Conservation (phyloP, 345 rosid species). For the Garcia nutans region DNA sequence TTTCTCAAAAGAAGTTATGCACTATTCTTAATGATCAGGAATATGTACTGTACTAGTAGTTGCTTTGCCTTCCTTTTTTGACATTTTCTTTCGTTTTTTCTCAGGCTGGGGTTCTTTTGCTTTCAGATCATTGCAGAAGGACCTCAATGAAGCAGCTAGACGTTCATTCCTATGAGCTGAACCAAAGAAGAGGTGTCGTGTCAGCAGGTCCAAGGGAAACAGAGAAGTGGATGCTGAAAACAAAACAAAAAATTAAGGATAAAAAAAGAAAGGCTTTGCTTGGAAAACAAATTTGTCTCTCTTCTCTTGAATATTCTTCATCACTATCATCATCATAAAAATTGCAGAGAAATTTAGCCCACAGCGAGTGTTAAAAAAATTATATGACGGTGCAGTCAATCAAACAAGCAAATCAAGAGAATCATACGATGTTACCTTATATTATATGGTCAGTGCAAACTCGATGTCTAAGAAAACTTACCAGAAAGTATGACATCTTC, state of each 20-base stretch:
- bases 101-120: constrained; percentile 71
- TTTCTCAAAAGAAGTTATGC: constrained; percentile 2
- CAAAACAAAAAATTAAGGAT: background rate
- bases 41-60: constrained; percentile 14
- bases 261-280: background rate
- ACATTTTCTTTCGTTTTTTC: constrained; percentile 64
- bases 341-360: background rate
- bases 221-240: background rate
- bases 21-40: constrained; percentile 2
- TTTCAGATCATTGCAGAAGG: constrained; percentile 57
- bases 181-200: constrained; percentile 2
- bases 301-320: background rate
- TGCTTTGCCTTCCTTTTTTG: constrained; percentile 48
- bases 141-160: constrained; percentile 55
- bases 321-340: background rate
- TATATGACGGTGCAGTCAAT: background rate
- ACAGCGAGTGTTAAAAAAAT: background rate
- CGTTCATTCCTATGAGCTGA: constrained; percentile 89
- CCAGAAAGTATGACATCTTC: constrained; percentile 86
- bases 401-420: background rate
- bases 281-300: background rate
- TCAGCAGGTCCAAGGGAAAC: background rate
- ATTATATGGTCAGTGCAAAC: background rate
- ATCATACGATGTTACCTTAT: background rate
- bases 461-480: constrained; percentile 27